Evolutionary conservation across 805 yeast genomes (phyloP).

Genomic region (Hanseniaspora vineae): DNA sequence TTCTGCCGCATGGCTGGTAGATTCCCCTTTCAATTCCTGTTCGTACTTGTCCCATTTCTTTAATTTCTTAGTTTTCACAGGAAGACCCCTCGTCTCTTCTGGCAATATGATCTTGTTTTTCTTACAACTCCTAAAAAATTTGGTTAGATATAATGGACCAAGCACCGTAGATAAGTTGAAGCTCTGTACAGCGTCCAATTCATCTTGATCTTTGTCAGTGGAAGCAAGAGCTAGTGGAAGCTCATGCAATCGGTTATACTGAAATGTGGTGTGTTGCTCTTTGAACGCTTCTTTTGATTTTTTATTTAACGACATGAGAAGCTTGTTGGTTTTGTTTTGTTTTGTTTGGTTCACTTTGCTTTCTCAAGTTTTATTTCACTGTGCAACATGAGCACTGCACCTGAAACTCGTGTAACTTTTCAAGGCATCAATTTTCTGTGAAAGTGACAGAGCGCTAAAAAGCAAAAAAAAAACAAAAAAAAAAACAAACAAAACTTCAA

Average conservation of each 20-base stretch:
- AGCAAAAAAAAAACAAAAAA: too few relatives aligned
- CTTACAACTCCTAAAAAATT: slow-evolving; percentile 1
- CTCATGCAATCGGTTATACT: neutral
- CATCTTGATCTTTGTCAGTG: neutral
- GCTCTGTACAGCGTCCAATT: neutral
- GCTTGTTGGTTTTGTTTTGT: too few relatives aligned
- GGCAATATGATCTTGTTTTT: slow-evolving; percentile 4
- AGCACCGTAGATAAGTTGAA: neutral
- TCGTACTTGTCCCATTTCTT: slow-evolving; percentile 3
- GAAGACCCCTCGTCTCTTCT: slow-evolving; percentile 3
- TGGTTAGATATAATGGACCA: slow-evolving; percentile 1
- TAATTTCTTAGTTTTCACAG: slow-evolving; percentile 1
- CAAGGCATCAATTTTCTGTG: too few relatives aligned
- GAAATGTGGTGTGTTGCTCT: slow-evolving; percentile 2
- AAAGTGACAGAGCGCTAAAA: too few relatives aligned
- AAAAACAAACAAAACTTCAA: too few relatives aligned
- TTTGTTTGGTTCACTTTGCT: too few relatives aligned
- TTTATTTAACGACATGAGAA: neutral
- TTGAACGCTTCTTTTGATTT: slow-evolving; percentile 3
- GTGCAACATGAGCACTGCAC: too few relatives aligned
- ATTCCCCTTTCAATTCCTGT: neutral
- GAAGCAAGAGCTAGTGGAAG: neutral
- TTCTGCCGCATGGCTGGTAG: neutral
- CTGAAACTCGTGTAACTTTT: too few relatives aligned
- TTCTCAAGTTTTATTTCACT: too few relatives aligned